Evolutionary conservation across 2,329 filamentous ascomycete species (phyloP), one percentile per base, ranked within the genome.

Genomic region (Coleophoma cylindrospora): DNA sequence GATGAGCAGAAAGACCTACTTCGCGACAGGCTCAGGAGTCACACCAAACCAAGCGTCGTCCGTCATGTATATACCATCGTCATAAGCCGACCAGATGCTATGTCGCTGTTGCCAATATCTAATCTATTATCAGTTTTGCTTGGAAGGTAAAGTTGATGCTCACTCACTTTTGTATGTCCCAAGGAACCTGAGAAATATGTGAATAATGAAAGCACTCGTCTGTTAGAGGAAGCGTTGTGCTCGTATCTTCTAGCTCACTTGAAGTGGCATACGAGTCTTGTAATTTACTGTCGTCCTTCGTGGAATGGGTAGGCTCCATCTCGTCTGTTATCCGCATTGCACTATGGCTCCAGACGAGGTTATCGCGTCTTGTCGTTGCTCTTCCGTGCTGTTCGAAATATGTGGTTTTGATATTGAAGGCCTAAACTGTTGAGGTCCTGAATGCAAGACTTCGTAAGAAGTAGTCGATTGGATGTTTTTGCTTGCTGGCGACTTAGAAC

Each of bases 31-130:
- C 67, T 99, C 92, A 13, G 94, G 91, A 0, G 95, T 99, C 8
- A 97, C 91, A 49, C 91, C 94, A 66, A 94, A 99, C 94, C 94
- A 99, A 48, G 91, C 87, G 70, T 92, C 86, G 66, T 95, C 85
- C 0, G 95, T 99, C 76, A 99, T 83, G 74, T 84, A 86, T 57
- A 99, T 80, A 49, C 91, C 92, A 51, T 91, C 79, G 65, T 96
- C 86, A 65, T 96, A 99, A 60, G 79, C 79, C 14, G 86, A 85
- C 70, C 95, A 99, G 57, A 99, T 88, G 47, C 84, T 86, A 67
- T 94, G 85, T 52, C 94, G 82, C 64, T 97, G 91, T 14, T 86
- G 77, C 81, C 89, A 99, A 70, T 99, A 99, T 66, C 91, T 95
- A 43, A 2, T 33, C 40, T 21, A 1, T 17, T 3, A 9, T 55